These are phyloP conservation scores for Taphrina pruni DNA, from an alignment of 1,139 yeast genomes.

Conservation along the genomic window DNA sequence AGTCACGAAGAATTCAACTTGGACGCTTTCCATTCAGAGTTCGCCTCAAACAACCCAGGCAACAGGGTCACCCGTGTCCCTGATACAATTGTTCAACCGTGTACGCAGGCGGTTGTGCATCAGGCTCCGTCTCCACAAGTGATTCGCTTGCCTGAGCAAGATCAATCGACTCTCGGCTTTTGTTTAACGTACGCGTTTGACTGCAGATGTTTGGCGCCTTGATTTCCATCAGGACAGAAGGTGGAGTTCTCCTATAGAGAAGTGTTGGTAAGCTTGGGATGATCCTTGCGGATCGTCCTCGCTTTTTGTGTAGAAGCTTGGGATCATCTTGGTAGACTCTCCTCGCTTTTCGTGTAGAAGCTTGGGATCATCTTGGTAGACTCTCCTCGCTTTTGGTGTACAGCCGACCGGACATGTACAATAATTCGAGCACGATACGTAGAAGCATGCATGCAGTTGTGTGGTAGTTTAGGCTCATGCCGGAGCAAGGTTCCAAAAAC, in stretches of 20 bases:
- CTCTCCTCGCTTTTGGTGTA: neutral
- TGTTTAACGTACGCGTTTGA: neutral
- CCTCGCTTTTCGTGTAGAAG: neutral
- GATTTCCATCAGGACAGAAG: too few relatives aligned
- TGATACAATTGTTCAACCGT: neutral
- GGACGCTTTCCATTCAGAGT: constrained; percentile 23
- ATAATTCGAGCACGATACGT: too few relatives aligned
- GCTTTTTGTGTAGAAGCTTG: too few relatives aligned
- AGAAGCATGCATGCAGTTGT: too few relatives aligned
- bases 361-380: neutral
- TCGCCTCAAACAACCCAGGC: constrained; percentile 2
- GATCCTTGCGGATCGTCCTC: neutral
- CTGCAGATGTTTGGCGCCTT: too few relatives aligned
- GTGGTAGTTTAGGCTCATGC: constrained; percentile 10
- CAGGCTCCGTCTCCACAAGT: neutral
- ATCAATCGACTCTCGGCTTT: neutral
- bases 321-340: neutral
- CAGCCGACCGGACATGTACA: too few relatives aligned
- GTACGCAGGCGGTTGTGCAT: too few relatives aligned
- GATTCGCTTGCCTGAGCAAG: too few relatives aligned
- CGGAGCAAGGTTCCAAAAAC: constrained; percentile 11
- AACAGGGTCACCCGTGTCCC: neutral
- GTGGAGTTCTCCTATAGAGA: too few relatives aligned
- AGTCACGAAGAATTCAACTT: constrained; percentile 22
- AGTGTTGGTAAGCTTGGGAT: neutral